A percentile compares a stretch with the other conserved stretches of the same genome.
These are phyloP conservation scores for Dittrichia graveolens DNA, from an alignment of 129 eudicot species.

Conservation along the genomic window DNA sequence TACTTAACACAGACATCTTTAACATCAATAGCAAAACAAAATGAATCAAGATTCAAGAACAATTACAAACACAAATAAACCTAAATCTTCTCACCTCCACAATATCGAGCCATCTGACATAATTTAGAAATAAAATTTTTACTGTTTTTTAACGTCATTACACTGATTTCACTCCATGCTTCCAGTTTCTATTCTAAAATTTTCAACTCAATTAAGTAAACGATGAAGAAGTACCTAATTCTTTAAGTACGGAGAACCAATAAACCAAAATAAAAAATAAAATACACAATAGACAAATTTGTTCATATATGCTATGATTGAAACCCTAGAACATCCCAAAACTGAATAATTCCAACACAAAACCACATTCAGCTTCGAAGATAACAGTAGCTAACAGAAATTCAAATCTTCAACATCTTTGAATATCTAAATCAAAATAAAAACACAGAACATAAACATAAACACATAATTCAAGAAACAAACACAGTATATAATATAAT, in stretches of 20 bases:
- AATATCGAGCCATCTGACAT: not conserved
- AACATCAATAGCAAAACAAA: not conserved
- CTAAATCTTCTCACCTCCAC: constrained; percentile 6
- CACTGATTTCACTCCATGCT: constrained; percentile 16
- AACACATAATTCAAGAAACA: not conserved
- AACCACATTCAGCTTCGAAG: constrained; percentile 20
- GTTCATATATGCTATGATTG: not conserved
- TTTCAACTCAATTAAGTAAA: not conserved
- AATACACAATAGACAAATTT: not conserved
- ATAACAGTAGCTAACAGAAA: constrained; percentile 5
- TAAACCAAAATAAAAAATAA: not conserved
- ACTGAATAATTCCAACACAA: constrained; percentile 15
- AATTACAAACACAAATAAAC: constrained; percentile 20
- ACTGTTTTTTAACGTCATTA: not conserved
- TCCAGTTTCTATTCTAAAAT: not conserved
- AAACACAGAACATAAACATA: constrained; percentile 2
- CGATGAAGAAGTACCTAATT: not conserved
- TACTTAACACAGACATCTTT: constrained; percentile 14
- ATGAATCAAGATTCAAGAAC: not conserved
- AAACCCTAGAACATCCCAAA: constrained; percentile 33
- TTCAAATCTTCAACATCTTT: constrained; percentile 1
- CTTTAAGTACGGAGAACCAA: constrained; percentile 10
- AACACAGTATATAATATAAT: not conserved
- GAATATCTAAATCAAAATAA: not conserved
- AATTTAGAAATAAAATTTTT: not conserved